These are phyloP conservation scores for Talaromyces sp. DNA, from an alignment of 2,329 filamentous ascomycete genomes.

Conservation along the genomic window DNA sequence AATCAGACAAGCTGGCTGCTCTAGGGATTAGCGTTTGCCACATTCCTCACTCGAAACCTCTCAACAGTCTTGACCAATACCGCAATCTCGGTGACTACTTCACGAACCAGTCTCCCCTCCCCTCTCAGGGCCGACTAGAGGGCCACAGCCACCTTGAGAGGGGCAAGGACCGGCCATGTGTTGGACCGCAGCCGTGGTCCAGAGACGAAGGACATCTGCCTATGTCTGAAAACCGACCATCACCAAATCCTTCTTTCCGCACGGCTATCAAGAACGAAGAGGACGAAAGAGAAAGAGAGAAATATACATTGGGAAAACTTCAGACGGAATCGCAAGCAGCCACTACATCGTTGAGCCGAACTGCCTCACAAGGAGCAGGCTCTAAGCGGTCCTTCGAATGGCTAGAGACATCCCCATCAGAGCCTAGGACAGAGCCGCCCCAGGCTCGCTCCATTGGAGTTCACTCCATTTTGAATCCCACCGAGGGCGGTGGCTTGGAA, in stretches of 20 bases:
- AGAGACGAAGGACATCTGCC: slow-evolving; percentile 27
- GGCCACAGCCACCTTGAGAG: slow-evolving; percentile 30
- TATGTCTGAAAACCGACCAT: slow-evolving; percentile 35
- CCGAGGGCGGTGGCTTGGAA: slow-evolving; percentile 18
- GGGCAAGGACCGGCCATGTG: slow-evolving; percentile 36
- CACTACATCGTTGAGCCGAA: slow-evolving; percentile 13
- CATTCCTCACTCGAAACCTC: slow-evolving; percentile 27
- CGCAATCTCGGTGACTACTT: slow-evolving; percentile 25
- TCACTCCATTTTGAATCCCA: slow-evolving; percentile 37
- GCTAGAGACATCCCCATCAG: slow-evolving; percentile 31
- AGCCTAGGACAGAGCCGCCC: slow-evolving; percentile 27
- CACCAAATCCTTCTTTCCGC: slow-evolving; percentile 20
- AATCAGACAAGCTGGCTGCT: slow-evolving; percentile 34
- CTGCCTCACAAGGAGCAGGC: slow-evolving; percentile 11
- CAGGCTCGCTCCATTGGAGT: slow-evolving; percentile 34
- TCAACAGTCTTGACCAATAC: slow-evolving; percentile 25
- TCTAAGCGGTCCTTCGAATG: slow-evolving; percentile 29
- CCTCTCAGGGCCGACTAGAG: slow-evolving; percentile 33
- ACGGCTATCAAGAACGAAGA: slow-evolving; percentile 19
- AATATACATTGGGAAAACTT: background rate
- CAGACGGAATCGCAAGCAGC: slow-evolving; percentile 14
- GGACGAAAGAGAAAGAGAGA: slow-evolving; percentile 3
- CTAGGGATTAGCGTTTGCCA: slow-evolving; percentile 33
- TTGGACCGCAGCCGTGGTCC: slow-evolving; percentile 21
- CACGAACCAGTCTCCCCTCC: slow-evolving; percentile 23